phyloP scores from a whole-genome alignment of 1,139 yeast species.

The Candida dubliniensis region DNA sequence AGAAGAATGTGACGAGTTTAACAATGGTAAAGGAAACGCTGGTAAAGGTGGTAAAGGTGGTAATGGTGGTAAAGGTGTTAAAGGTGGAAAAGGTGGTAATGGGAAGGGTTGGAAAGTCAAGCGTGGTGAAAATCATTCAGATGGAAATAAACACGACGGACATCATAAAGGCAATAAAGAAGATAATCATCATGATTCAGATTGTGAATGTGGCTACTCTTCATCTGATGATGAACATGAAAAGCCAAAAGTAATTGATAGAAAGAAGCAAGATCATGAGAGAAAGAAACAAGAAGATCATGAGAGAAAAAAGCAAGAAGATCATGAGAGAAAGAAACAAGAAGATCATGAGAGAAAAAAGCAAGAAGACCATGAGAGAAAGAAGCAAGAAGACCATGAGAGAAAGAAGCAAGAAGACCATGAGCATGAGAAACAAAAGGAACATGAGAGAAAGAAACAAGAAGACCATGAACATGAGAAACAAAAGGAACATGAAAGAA shows the following conservation, averaged over 20 bases:
- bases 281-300: background rate
- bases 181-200: slow-evolving; percentile 5
- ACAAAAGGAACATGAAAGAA: too few relatives aligned
- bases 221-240: slow-evolving; percentile 11
- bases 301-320: background rate
- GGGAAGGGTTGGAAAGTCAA: slow-evolving; percentile 2
- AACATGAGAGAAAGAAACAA: too few relatives aligned
- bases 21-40: slow-evolving; percentile 1
- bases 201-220: background rate
- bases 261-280: background rate
- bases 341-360: background rate
- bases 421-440: background rate
- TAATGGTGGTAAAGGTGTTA: background rate
- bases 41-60: slow-evolving; percentile 2
- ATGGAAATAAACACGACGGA: background rate
- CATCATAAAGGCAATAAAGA: background rate
- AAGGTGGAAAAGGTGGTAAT: slow-evolving; percentile 2
- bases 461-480: too few relatives aligned
- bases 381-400: background rate
- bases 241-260: slow-evolving; percentile 2
- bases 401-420: background rate
- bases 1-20: background rate
- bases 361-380: background rate
- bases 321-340: background rate
- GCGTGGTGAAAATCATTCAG: background rate